Conservation (phyloP, 2,329 filamentous ascomycete genomes). For the Xylariales sp. region DNA sequence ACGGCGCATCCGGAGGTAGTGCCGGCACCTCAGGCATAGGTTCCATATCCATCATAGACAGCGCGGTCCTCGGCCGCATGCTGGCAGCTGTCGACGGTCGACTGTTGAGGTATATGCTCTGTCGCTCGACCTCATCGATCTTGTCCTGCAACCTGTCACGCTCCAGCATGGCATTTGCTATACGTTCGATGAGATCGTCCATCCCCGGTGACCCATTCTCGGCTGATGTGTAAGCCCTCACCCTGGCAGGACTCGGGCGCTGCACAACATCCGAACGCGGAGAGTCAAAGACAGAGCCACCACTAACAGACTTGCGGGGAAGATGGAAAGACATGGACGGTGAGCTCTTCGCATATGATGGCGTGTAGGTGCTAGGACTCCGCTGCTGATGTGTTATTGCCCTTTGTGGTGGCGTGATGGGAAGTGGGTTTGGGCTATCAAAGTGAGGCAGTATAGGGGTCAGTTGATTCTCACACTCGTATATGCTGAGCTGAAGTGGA, state of each 20-base stretch:
- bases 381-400: slow-evolving; percentile 27
- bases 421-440: slow-evolving; percentile 29
- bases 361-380: slow-evolving; percentile 28
- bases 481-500: slow-evolving; percentile 54
- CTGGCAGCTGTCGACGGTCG: slow-evolving; percentile 49
- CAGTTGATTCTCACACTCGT: slow-evolving; percentile 38
- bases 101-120: slow-evolving; percentile 51
- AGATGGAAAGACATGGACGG: slow-evolving; percentile 54
- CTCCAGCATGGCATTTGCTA: slow-evolving; percentile 54
- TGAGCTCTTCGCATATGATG: slow-evolving; percentile 38
- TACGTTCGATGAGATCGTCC: slow-evolving; percentile 48
- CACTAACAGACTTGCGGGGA: slow-evolving; percentile 39
- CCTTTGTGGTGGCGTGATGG: slow-evolving; percentile 34
- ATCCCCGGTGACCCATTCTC: slow-evolving; percentile 29
- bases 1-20: slow-evolving; percentile 51
- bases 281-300: slow-evolving; percentile 27
- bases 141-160: slow-evolving; percentile 54
- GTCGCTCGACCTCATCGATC: slow-evolving; percentile 56
- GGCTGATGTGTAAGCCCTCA: slow-evolving; percentile 38
- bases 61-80: not conserved
- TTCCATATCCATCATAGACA: slow-evolving; percentile 31
- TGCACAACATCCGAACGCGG: slow-evolving; percentile 24
- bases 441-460: slow-evolving; percentile 55
- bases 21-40: slow-evolving; percentile 54
- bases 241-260: slow-evolving; percentile 41